Base-by-base conservation (phyloP, 2,329 filamentous ascomycete genomes). In the Claviceps quebecensis region DNA sequence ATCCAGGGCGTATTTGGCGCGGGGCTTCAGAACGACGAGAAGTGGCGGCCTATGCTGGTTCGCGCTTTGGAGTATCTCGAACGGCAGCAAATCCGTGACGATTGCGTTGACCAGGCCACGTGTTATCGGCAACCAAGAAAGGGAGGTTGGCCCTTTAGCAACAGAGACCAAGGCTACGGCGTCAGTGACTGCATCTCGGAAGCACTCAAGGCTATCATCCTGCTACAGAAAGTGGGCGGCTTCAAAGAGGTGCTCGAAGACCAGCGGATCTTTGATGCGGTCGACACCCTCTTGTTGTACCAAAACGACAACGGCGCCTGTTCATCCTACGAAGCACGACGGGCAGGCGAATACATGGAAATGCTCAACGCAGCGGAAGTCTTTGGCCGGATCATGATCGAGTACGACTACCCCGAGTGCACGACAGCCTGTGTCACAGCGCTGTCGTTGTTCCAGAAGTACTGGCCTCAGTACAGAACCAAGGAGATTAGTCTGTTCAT, bases 341-440 rank as follows among this genome's bases (percentile, higher is more conserved):
- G 93, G 26, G 91, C 85, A 2, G 84, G 86, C 9, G 76, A 86
- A 57, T 79, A 78, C 57, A 66, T 97, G 57, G 93, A 98, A 66
- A 76, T 83, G 65, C 77, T 98, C 44, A 98, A 98, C 61, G 91
- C 91, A 0, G 93, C 93, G 1, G 93, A 98, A 65, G 90, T 98
- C 0, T 98, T 98, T 66, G 90, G 88, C 14, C 79, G 83, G 19
- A 98, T 98, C 69, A 98, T 98, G 93, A 84, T 98, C 50, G 91
- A 97, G 63, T 98, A 98, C 65, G 88, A 95, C 65, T 97, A 98
- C 62, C 89, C 91, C 0, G 93, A 98, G 67, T 98, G 93, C 72
- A 98, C 93, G 0, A 97, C 93, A 2, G 90, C 93, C 1, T 88
- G 89, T 34, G 86, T 98, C 3, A 96, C 87, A 1, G 89, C 87